These are phyloP conservation scores for Anisodus tanguticus DNA, from an alignment of 257 asterid genomes.

Conservation along the genomic window DNA sequence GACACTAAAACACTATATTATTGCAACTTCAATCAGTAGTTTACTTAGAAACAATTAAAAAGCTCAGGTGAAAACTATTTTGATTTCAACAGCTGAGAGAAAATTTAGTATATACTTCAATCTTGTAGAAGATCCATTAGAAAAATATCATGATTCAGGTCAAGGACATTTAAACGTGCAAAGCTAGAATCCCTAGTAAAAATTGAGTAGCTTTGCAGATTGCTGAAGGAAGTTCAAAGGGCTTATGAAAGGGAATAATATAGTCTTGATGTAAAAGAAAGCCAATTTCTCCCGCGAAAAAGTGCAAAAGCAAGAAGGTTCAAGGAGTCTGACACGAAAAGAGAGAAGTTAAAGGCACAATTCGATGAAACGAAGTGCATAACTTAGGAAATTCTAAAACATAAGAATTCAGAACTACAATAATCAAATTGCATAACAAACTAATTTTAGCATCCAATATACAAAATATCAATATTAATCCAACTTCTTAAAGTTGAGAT, in stretches of 20 bases:
- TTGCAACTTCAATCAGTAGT: neutral
- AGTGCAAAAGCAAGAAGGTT: neutral
- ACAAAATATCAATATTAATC: conserved; percentile 10
- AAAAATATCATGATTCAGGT: neutral
- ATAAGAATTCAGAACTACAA: neutral
- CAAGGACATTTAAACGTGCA: neutral
- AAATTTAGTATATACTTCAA: neutral
- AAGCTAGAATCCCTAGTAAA: neutral
- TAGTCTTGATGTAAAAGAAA: neutral
- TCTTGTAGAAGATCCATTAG: neutral
- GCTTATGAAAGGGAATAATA: neutral
- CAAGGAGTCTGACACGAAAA: neutral
- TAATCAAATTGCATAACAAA: conserved; percentile 16
- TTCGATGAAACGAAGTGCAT: no score
- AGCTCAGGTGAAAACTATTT: neutral
- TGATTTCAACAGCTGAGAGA: neutral
- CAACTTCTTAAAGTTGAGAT: conserved; percentile 20
- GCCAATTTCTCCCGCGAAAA: neutral
- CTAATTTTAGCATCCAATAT: conserved; percentile 17
- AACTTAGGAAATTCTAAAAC: neutral
- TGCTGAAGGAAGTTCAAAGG: neutral
- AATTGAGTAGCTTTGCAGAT: neutral
- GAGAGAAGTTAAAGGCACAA: neutral
- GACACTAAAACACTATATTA: neutral
- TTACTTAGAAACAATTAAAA: neutral